Conservation (phyloP, 139 green algal species). For the Volvox africanus region DNA sequence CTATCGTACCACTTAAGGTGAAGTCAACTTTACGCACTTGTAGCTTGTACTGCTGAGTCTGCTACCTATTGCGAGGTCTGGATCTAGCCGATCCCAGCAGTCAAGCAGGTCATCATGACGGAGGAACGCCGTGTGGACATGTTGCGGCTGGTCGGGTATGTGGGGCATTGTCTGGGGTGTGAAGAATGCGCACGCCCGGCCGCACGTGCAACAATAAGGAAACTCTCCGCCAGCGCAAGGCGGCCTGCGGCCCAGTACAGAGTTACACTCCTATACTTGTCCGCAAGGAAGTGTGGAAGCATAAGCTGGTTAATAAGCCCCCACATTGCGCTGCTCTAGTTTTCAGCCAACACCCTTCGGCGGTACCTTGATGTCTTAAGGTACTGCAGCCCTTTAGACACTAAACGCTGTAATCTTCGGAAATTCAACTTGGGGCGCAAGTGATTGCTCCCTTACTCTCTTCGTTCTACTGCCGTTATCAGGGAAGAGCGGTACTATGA, state of each 20-base stretch:
- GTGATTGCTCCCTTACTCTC: neutral
- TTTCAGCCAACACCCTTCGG: too few relatives aligned
- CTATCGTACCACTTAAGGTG: neutral
- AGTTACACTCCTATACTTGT: neutral
- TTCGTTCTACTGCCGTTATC: neutral
- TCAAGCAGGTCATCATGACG: constrained; percentile 1
- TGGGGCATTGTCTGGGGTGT: neutral
- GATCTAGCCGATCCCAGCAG: neutral
- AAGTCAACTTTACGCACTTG: neutral
- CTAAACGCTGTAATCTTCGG: neutral
- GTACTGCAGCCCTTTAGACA: neutral
- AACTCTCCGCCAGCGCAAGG: neutral
- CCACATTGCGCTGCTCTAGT: too few relatives aligned
- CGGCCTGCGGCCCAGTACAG: neutral
- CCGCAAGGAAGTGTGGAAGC: neutral
- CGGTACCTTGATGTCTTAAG: neutral
- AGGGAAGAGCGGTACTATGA: constrained; percentile 81
- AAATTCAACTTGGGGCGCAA: neutral
- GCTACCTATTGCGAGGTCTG: neutral
- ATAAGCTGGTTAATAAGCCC: neutral
- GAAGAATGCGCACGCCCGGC: neutral
- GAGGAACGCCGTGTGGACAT: constrained; percentile 31
- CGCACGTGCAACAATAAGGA: neutral
- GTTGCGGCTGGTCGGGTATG: constrained; percentile 17
- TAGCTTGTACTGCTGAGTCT: neutral